These are phyloP conservation scores for Silene vulgaris DNA, from an alignment of 179 eudicot species.

Conservation along the genomic window DNA sequence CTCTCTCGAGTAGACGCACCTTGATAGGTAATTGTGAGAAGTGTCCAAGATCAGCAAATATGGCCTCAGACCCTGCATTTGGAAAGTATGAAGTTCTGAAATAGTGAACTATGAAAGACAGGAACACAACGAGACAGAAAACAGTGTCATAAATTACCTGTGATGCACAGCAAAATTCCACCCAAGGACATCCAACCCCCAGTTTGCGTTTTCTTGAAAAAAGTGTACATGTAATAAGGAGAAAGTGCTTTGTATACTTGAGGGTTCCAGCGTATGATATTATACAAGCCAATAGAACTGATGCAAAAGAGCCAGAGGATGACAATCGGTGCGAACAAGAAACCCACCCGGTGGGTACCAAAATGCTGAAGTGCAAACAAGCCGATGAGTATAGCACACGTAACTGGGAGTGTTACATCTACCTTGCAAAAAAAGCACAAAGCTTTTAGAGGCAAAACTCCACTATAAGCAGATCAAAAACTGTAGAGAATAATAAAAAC, in stretches of 20 bases:
- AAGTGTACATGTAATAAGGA: constrained; percentile 72
- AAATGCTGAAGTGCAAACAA: constrained; percentile 89
- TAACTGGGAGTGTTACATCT: constrained; percentile 82
- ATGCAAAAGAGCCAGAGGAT: constrained; percentile 78
- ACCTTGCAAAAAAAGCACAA: constrained; percentile 32
- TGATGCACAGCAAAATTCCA: constrained; percentile 83
- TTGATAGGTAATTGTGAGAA: constrained; percentile 81
- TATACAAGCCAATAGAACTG: constrained; percentile 70
- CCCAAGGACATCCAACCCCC: constrained; percentile 82
- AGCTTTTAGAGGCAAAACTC: constrained; percentile 18
- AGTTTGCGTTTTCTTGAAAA: constrained; percentile 74
- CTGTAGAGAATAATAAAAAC: not conserved
- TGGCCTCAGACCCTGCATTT: constrained; percentile 82
- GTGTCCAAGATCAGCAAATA: constrained; percentile 96
- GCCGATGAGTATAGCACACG: constrained; percentile 73
- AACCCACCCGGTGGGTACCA: constrained; percentile 87
- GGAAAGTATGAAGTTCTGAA: not conserved
- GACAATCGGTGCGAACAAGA: constrained; percentile 88
- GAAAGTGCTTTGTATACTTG: constrained; percentile 78
- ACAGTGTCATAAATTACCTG: constrained; percentile 42
- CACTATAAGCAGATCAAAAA: not conserved
- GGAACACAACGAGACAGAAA: not conserved
- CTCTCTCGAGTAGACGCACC: constrained; percentile 32
- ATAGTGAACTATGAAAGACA: not conserved
- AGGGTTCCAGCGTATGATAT: constrained; percentile 80